phyloP scores from a whole-genome alignment of 139 green algal species.

The Auxenochlorella pyrenoidosa region DNA sequence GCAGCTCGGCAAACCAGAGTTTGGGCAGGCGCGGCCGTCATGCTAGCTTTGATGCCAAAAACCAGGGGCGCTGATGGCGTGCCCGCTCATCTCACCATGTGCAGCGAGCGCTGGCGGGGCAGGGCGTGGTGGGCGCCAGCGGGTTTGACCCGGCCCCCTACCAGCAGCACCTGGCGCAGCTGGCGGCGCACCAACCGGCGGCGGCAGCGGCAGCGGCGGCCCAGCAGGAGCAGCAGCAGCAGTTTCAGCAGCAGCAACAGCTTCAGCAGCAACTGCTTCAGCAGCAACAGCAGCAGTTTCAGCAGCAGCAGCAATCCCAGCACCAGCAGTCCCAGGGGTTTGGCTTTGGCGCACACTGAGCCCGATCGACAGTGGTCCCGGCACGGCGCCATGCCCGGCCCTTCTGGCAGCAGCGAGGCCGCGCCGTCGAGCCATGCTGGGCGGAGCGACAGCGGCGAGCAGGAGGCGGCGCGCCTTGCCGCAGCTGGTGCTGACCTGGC shows the following conservation, averaged over 20 bases:
- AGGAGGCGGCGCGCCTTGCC: neutral
- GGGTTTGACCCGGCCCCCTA: slow-evolving; percentile 25
- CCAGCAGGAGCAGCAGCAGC: neutral
- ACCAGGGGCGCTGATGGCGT: no score
- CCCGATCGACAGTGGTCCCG: no score
- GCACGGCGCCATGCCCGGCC: neutral
- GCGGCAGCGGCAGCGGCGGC: no score
- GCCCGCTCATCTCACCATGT: neutral
- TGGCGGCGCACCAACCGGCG: neutral
- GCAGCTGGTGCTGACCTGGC: slow-evolving; percentile 17
- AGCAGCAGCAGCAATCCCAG: slow-evolving; percentile 13
- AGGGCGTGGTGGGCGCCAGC: slow-evolving; percentile 13
- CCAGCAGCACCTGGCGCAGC: slow-evolving; percentile 28
- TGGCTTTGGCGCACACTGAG: neutral
- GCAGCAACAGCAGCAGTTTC: neutral
- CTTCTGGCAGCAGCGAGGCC: neutral
- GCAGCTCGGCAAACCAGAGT: no score
- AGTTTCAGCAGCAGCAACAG: slow-evolving; percentile 11
- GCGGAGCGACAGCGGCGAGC: neutral
- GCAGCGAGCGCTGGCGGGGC: slow-evolving; percentile 1
- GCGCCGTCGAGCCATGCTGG: no score
- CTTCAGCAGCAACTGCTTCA: neutral
- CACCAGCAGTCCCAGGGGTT: neutral
- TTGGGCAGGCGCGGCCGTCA: no score
- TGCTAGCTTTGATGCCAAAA: no score